These are phyloP conservation scores for Coemansia sp. DNA, from an alignment of 192 early-diverging fungal species.

Conservation along the genomic window DNA sequence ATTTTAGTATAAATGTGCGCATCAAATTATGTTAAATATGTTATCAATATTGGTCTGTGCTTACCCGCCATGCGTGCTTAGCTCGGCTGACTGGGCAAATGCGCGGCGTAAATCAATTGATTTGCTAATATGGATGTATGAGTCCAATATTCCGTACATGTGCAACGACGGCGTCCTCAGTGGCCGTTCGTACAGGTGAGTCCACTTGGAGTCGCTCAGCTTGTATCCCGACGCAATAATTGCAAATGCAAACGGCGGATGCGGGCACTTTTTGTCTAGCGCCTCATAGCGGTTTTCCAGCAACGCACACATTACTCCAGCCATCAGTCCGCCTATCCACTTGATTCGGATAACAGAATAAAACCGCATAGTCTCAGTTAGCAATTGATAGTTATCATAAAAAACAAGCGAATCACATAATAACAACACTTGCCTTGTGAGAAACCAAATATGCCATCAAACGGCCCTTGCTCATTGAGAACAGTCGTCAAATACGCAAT, in stretches of 20 bases:
- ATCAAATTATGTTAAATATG: too few relatives aligned
- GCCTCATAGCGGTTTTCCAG: slow-evolving; percentile 20
- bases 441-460: slow-evolving; percentile 50
- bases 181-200: slow-evolving; percentile 24
- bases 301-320: slow-evolving; percentile 35
- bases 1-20: neutral
- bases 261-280: slow-evolving; percentile 4
- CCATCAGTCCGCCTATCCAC: slow-evolving; percentile 42
- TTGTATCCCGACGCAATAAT: slow-evolving; percentile 46
- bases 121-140: slow-evolving; percentile 31
- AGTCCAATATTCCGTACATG: slow-evolving; percentile 43
- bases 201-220: slow-evolving; percentile 34
- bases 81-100: slow-evolving; percentile 20
- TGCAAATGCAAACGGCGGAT: slow-evolving; percentile 35
- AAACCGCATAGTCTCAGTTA: neutral
- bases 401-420: neutral
- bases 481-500: slow-evolving; percentile 26
- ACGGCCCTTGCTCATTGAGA: slow-evolving; percentile 39
- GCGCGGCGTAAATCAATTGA: slow-evolving; percentile 29
- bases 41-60: neutral
- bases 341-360: neutral
- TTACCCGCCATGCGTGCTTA: slow-evolving; percentile 41
- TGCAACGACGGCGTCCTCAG: slow-evolving; percentile 46
- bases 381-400: neutral
- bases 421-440: slow-evolving; percentile 31